phyloP scores from a whole-genome alignment of 73 alveolate genomes.

The Blepharisma japonicum region DNA sequence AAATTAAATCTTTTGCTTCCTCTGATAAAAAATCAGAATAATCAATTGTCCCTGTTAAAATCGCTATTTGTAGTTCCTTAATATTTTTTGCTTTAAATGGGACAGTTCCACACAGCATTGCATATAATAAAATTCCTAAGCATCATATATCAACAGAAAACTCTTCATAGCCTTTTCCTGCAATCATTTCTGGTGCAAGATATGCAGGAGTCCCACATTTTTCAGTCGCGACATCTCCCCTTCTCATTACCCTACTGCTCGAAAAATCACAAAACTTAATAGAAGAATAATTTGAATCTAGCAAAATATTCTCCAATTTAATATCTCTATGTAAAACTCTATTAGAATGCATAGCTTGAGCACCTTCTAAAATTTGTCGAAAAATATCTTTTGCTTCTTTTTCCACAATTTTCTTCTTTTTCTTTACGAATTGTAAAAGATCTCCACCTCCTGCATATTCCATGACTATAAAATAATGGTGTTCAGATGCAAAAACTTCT shows the following conservation, averaged over 20 bases:
- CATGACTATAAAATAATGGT: constrained; percentile 84
- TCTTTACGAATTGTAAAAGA: constrained; percentile 83
- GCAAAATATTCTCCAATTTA: constrained; percentile 91
- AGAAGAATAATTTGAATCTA: constrained; percentile 72
- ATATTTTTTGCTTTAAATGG: constrained; percentile 93
- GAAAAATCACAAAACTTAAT: constrained; percentile 96
- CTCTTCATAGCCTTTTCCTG: constrained; percentile 93
- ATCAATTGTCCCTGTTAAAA: constrained; percentile 51
- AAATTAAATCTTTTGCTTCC: constrained; percentile 32
- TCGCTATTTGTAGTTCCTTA: constrained; percentile 72
- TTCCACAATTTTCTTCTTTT: constrained; percentile 81
- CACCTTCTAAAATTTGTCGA: constrained; percentile 78
- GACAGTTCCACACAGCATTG: constrained; percentile 90
- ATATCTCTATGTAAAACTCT: constrained; percentile 93
- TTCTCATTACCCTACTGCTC: constrained; percentile 73
- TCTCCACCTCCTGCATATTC: constrained; percentile 94
- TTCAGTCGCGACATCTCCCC: constrained; percentile 84
- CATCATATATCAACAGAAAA: constrained; percentile 95
- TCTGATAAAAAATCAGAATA: constrained; percentile 45
- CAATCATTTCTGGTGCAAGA: constrained; percentile 98
- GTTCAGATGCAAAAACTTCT: constrained; percentile 91
- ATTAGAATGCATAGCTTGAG: constrained; percentile 76
- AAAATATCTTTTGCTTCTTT: constrained; percentile 77
- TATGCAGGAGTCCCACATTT: constrained; percentile 99
- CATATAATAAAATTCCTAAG: constrained; percentile 88